Evolutionary conservation across 2,329 filamentous ascomycete genomes (phyloP), one percentile per base, ranked within the genome.

Genomic region (Incumbomyces lentus): DNA sequence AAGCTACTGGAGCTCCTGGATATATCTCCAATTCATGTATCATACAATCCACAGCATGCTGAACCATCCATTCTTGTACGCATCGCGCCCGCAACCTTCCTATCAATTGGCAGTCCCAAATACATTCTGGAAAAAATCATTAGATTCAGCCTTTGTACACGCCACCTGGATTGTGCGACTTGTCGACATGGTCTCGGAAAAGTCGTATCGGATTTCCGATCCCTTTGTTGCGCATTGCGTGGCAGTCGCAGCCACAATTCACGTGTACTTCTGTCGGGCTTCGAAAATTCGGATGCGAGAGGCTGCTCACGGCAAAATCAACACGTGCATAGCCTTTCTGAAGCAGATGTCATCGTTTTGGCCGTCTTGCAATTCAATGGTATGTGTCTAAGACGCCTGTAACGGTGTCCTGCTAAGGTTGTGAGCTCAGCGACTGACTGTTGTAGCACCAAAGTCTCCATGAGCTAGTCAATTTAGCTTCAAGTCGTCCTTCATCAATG

Each of bases 31-130:
- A 51, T 73, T 75, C 52, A 73, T 68, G 1, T 75, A 75, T 55
- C 72, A 75, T 42, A 66, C 66, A 11, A 74, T 75, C 40, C 64
- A 67, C 10, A 72, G 70, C 0, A 68, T 74, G 2, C 57, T 75
- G 31, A 75, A 75, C 52, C 72, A 75, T 46, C 72, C 72, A 0
- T 75, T 75, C 49, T 62, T 75, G 6, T 74, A 75, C 55, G 73
- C 74, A 12, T 64, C 73, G 11, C 70, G 69, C 2, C 70, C 72
- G 1, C 71, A 74, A 50, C 67, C 73, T 57, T 74, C 74, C 41
- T 64, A 68, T 2, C 74, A 74, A 39, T 56, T 74, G 22, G 68
- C 68, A 0, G 74, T 74, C 5, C 72, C 72, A 0, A 75, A 75
- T 46, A 72, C 70, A 0, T 76, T 76, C 47, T 76, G 73, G 73